phyloP scores from a whole-genome alignment of 345 rosid species.

The Melaleuca alternifolia region DNA sequence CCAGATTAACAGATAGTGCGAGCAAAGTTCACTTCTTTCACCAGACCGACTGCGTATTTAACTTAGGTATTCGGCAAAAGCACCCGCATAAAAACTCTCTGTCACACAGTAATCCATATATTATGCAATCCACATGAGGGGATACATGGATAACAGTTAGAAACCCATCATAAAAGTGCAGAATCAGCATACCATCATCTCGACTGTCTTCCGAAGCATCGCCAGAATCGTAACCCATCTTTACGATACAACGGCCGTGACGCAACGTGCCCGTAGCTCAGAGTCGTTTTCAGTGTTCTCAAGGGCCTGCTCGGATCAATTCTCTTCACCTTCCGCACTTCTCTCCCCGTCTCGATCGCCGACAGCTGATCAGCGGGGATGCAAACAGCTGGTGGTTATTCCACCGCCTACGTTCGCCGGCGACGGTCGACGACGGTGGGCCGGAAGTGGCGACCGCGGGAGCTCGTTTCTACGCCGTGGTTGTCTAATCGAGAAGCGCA shows the following conservation, averaged over 20 bases:
- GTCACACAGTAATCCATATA: not conserved
- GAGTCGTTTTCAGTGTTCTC: not conserved
- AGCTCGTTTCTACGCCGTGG: not conserved
- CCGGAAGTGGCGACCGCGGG: not conserved
- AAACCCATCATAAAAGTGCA: not conserved
- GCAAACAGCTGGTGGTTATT: not conserved
- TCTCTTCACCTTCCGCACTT: not conserved
- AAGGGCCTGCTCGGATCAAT: not conserved
- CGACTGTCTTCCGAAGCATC: conserved; percentile 25
- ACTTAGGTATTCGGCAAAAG: not conserved
- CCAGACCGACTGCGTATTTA: not conserved
- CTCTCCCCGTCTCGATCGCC: not conserved
- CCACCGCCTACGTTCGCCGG: not conserved
- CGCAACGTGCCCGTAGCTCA: not conserved
- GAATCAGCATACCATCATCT: conserved; percentile 24
- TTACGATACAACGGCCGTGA: not conserved
- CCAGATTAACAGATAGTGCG: not conserved
- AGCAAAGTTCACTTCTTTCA: not conserved
- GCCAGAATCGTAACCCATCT: conserved; percentile 26
- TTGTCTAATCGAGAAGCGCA: not conserved
- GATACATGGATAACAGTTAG: not conserved
- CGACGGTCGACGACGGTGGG: not conserved
- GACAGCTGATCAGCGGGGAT: not conserved
- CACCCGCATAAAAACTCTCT: not conserved
- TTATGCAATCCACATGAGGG: not conserved